Evolutionary conservation across 495 filamentous ascomycete species (phyloP), one percentile per base, ranked within the genome.

Genomic region (Rusavskia elegans): DNA sequence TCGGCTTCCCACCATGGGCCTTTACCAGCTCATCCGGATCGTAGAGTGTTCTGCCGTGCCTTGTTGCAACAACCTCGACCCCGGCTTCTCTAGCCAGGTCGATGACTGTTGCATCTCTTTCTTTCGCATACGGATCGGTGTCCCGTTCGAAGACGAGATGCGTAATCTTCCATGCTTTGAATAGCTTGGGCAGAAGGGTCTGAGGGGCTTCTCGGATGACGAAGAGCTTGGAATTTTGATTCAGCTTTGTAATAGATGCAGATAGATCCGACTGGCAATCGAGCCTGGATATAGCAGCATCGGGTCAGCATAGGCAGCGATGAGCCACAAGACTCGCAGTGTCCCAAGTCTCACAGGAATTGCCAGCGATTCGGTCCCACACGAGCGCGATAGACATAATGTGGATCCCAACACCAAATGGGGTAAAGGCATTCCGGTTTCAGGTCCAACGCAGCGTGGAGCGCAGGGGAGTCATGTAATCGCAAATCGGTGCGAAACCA

Each of bases 81-180:
- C 82, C 82, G 1, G 75, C 77, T 45, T 80, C 64, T 54, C 75
- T 68, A 2, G 82, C 83, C 30, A 78, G 53, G 5, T 66, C 61
- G 14, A 73, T 65, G 32, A 85, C 69, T 9, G 61, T 59, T 39
- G 61, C 67, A 63, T 87, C 82, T 36, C 82, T 62, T 16, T 78
- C 70, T 10, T 72, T 66, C 4, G 75, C 82, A 60, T 85, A 85
- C 0, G 79, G 70, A 65, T 85, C 83, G 2, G 80, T 83, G 53
- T 87, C 82, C 56, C 80, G 82, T 60, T 85, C 82, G 57, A 85
- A 87, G 0, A 84, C 82, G 3, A 85, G 62, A 66, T 85, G 82
- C 0, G 79, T 79, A 25, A 83, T 74, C 19, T 72, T 73, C 82
- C 81, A 85, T 39, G 71, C 67, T 57, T 77, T 75, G 70, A 83